These are phyloP conservation scores for Aegilops longissima DNA, from an alignment of 176 grass and related monocot genomes.

Conservation along the genomic window DNA sequence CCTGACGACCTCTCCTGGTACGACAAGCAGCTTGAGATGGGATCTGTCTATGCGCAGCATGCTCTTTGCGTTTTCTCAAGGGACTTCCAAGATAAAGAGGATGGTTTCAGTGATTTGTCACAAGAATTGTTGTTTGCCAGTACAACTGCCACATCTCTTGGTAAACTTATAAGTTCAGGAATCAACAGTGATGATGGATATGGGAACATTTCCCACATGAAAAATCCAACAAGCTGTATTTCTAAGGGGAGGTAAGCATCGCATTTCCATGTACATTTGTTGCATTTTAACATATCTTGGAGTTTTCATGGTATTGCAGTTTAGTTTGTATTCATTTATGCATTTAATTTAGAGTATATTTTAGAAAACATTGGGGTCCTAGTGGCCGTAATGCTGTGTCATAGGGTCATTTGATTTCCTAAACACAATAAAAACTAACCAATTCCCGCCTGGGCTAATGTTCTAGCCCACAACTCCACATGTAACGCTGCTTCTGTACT, in stretches of 20 bases:
- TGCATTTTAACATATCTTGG: background rate
- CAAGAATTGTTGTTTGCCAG: slow-evolving; percentile 64
- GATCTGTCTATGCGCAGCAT: slow-evolving; percentile 78
- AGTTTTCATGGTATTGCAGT: background rate
- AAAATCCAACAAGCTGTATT: slow-evolving; percentile 49
- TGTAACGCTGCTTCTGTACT: background rate
- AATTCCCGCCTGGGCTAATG: background rate
- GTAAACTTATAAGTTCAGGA: slow-evolving; percentile 54
- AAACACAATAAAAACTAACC: background rate
- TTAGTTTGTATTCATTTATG: background rate
- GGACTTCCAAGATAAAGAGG: slow-evolving; percentile 29
- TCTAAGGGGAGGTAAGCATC: slow-evolving; percentile 54
- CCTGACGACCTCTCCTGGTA: slow-evolving; percentile 66
- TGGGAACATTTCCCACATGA: slow-evolving; percentile 37
- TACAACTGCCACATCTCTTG: slow-evolving; percentile 50
- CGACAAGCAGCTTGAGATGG: slow-evolving; percentile 65
- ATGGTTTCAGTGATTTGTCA: slow-evolving; percentile 46
- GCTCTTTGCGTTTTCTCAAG: slow-evolving; percentile 65
- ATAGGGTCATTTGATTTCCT: background rate
- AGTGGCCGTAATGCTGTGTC: background rate
- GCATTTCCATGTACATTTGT: slow-evolving; percentile 12
- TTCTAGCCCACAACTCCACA: background rate
- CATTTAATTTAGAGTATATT: slow-evolving; percentile 20
- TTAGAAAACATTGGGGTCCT: background rate
- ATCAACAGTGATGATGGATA: slow-evolving; percentile 19